Evolutionary conservation across 2,329 filamentous ascomycete genomes (phyloP), one percentile per base, ranked within the genome.

Genomic region (Seiridium unicorne): DNA sequence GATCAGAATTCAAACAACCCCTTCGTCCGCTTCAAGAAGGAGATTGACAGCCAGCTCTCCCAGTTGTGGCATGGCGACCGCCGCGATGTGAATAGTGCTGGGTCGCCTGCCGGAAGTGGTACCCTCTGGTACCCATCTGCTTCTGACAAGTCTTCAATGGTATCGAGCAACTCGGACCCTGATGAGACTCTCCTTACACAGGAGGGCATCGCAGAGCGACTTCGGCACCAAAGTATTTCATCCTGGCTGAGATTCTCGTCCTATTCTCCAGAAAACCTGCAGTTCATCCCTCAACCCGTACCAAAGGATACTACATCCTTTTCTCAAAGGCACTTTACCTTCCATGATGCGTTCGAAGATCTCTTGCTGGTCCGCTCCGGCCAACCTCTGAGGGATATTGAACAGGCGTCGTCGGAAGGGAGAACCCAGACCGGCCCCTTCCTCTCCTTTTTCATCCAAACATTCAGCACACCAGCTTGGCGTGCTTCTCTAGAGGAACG

Each of bases 281-380:
- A 74, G 51, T 68, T 76, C 60, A 73, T 84, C 6, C 76, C 72
- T 6, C 81, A 79, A 61, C 84, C 84, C 2, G 66, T 74, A 0
- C 82, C 83, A 0, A 74, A 69, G 6, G 81, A 81, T 62, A 31
- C 36, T 35, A 71, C 77, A 1, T 51, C 48, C 31, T 57, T 32
- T 13, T 57, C 60, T 11, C 44, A 55, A 13, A 13, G 31, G 34
- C 65, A 74, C 40, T 84, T 84, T 65, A 82, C 80, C 7, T 86
- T 84, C 63, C 75, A 80, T 38, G 83, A 86, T 63, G 83, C 84
- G 51, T 85, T 86, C 62, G 83, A 86, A 65, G 84, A 86, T 62
- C 77, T 87, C 13, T 73, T 86, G 10, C 72, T 74, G n/a, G 76
- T 77, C 18, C 77, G 76, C n/a, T 74, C 77, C 11, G 77, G 77